These are phyloP conservation scores for Metarhizium robertsii DNA, from an alignment of 2,329 filamentous ascomycete genomes.

Conservation along the genomic window DNA sequence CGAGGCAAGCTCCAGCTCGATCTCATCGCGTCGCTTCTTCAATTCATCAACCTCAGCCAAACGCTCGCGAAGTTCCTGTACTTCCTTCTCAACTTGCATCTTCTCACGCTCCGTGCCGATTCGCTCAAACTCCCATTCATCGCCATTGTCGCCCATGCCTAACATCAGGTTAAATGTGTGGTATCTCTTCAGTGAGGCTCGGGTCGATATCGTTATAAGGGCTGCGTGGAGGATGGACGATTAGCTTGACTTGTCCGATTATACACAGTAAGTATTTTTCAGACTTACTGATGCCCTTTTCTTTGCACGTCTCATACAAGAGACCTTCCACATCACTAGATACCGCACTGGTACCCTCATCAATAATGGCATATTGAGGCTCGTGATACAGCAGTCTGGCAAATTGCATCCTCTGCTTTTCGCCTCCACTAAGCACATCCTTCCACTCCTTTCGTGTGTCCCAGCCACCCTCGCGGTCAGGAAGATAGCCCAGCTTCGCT, in stretches of 20 bases:
- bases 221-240: slow-evolving; percentile 36
- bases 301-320: slow-evolving; percentile 87
- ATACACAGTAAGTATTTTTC: not conserved
- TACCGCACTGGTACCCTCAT: slow-evolving; percentile 92
- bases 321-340: slow-evolving; percentile 90
- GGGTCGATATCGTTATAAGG: slow-evolving; percentile 89
- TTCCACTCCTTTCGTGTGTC: slow-evolving; percentile 98
- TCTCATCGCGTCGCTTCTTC: slow-evolving; percentile 69
- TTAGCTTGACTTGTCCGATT: slow-evolving; percentile 5
- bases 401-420: slow-evolving; percentile 93
- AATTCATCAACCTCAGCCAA: slow-evolving; percentile 75
- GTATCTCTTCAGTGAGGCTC: slow-evolving; percentile 89
- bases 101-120: slow-evolving; percentile 94
- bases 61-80: slow-evolving; percentile 72
- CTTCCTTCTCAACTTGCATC: slow-evolving; percentile 82
- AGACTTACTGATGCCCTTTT: slow-evolving; percentile 78
- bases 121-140: slow-evolving; percentile 84
- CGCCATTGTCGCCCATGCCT: slow-evolving; percentile 69
- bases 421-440: slow-evolving; percentile 90
- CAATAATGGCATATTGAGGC: slow-evolving; percentile 86
- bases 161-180: slow-evolving; percentile 86
- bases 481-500: slow-evolving; percentile 79
- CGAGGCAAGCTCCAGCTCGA: slow-evolving; percentile 68
- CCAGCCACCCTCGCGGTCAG: slow-evolving; percentile 89
- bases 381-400: slow-evolving; percentile 90